Evolutionary conservation across 2,329 filamentous ascomycete genomes (phyloP), one percentile per base, ranked within the genome.

Genomic region (Cordyceps javanica): DNA sequence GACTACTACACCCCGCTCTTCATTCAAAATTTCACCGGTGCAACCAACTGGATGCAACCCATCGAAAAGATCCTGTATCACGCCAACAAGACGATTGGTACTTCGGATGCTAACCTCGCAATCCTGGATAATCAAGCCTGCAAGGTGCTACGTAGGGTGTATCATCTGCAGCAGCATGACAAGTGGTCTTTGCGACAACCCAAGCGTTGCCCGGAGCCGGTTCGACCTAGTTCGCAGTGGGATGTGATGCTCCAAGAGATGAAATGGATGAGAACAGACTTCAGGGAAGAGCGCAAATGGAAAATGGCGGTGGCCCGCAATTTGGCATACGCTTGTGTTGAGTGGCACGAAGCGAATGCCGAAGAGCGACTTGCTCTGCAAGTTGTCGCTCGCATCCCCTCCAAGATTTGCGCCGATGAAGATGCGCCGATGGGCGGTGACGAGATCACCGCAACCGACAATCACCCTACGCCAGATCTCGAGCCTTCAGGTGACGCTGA

Each of bases 241-340:
- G 94, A 99, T 72, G 81, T 93, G 54, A 71, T 97, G 57, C 76
- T 99, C 32, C 83, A 91, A 64, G 92, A 99, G 75, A 90, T 93
- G 82, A 96, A 92, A 70, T 97, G 93, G 93, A 95, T 99, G 90
- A 85, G 92, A 52, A 97, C 91, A 2, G 94, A 99, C 72, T 97
- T 97, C 67, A 83, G 89, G 53, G 90, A 97, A 72, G 94, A 97
- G 70, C 80, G 91, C 41, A 96, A 96, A 69, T 96, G 92, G 91
- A 97, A 97, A 73, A 86, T 85, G 67, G 83, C 88, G 2, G 82
- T 88, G 36, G 92, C 92, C 5, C 87, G 87, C 59, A 91, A 87
- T 58, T 78, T 96, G 60, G 94, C 91, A 1, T 78, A 86, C 65
- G 89, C 88, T 65, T 97, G 93, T 70, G 90, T 88, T 0, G 87